Percentiles rank a stretch among this genome's conserved stretches.
These are phyloP conservation scores for Pleurostoma richardsiae DNA, from an alignment of 2,329 filamentous ascomycete genomes.

Conservation along the genomic window DNA sequence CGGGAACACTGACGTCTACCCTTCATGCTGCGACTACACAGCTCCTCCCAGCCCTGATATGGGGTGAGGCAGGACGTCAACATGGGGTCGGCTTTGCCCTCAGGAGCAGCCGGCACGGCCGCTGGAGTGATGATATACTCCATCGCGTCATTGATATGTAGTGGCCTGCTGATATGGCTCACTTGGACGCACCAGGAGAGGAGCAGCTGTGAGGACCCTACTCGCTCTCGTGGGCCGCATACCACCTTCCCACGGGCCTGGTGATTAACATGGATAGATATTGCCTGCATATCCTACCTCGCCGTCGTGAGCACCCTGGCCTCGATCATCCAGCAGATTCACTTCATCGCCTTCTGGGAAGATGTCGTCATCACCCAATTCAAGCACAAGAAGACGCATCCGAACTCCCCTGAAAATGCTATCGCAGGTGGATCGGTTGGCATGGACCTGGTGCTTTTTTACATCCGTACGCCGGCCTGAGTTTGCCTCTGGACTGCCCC, in stretches of 20 bases:
- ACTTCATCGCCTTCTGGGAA: slow-evolving; percentile 12
- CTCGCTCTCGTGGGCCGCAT: neutral
- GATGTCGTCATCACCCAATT: slow-evolving; percentile 11
- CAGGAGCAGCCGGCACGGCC: no score
- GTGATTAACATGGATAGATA: slow-evolving; percentile 9
- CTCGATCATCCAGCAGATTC: slow-evolving; percentile 16
- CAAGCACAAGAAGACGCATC: slow-evolving; percentile 10
- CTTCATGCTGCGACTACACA: no score
- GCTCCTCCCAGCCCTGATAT: no score
- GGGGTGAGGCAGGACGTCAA: no score
- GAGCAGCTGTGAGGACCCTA: slow-evolving; percentile 12
- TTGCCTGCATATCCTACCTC: slow-evolving; percentile 14
- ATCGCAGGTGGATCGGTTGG: slow-evolving; percentile 17
- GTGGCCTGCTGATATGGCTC: slow-evolving; percentile 14
- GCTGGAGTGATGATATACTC: no score
- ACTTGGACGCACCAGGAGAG: slow-evolving; percentile 17
- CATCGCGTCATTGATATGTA: slow-evolving; percentile 1
- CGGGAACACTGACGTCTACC: no score
- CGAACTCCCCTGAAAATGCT: slow-evolving; percentile 11
- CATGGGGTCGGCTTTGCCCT: no score
- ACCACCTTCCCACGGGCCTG: neutral
- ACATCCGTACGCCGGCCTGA: slow-evolving; percentile 12
- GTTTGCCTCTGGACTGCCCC: neutral
- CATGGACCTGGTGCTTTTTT: slow-evolving; percentile 16
- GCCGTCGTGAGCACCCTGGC: slow-evolving; percentile 14